Conservation (phyloP, 768 basidiomycete species). For the Trametes cubensis region DNA sequence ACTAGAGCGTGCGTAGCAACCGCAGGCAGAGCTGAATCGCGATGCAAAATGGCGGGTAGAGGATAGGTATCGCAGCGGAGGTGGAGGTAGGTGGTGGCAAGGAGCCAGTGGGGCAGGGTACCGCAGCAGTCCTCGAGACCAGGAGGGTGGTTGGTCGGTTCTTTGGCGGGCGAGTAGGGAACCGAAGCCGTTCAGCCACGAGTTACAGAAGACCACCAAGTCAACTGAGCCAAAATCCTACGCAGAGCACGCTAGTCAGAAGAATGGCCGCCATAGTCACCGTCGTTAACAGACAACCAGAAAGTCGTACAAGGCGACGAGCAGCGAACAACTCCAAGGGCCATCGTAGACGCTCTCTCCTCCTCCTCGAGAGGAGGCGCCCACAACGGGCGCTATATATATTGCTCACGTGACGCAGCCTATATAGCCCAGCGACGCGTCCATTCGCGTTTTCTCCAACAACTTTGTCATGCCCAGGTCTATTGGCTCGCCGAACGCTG, state of each 20-base stretch:
- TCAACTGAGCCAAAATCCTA: not conserved
- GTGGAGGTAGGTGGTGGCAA: not conserved
- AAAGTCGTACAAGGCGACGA: not conserved
- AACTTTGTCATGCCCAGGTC: constrained; percentile 10
- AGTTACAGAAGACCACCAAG: not conserved
- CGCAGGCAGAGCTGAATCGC: not conserved
- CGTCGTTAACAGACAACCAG: constrained; percentile 2
- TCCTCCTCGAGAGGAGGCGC: too few species aligned
- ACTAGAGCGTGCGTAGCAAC: not conserved
- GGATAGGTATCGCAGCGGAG: not conserved
- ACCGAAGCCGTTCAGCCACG: too few species aligned
- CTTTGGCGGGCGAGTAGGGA: too few species aligned
- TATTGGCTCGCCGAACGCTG: constrained; percentile 25
- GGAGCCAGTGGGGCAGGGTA: constrained; percentile 4
- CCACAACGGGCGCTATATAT: too few species aligned
- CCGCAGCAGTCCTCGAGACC: constrained; percentile 13
- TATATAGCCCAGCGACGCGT: not conserved
- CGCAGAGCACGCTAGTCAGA: not conserved
- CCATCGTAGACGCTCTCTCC: too few species aligned
- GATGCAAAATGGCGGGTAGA: not conserved
- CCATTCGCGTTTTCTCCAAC: not conserved
- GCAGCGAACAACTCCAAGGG: too few species aligned
- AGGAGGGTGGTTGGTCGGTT: not conserved
- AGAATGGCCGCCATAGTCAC: not conserved
- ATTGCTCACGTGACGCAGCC: not conserved